phyloP scores from a whole-genome alignment of 192 early-diverging fungal species.

The Spizellomyces sp. region DNA sequence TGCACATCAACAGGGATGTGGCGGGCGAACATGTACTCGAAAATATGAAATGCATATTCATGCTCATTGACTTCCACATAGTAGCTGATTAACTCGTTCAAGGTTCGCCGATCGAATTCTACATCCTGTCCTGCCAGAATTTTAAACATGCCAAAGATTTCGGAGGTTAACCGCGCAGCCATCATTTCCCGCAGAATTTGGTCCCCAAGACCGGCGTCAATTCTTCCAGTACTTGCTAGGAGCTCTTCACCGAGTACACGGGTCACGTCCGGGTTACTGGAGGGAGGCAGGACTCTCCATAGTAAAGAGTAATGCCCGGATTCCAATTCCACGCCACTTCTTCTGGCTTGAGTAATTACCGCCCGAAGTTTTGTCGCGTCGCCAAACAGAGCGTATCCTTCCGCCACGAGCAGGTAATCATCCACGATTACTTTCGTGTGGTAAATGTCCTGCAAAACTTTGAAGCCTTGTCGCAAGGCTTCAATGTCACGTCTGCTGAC shows the following conservation, averaged over 20 bases:
- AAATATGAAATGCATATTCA: background rate
- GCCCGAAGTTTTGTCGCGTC: background rate
- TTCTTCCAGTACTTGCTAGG: background rate
- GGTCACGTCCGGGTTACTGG: background rate
- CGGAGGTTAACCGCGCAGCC: background rate
- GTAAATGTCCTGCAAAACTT: background rate
- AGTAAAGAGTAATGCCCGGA: background rate
- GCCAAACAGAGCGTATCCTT: background rate
- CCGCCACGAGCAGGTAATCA: constrained; percentile 1
- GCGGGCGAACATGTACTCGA: background rate
- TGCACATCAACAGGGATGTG: background rate
- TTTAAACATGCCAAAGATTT: background rate
- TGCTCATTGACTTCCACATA: background rate
- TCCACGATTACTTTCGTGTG: background rate
- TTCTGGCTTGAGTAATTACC: background rate
- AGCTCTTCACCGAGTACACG: constrained; percentile 1
- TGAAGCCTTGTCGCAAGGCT: background rate
- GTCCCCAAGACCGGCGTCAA: background rate
- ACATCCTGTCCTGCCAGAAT: background rate
- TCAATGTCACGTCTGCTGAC: constrained; percentile 2
- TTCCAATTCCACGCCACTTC: background rate
- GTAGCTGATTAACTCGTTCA: background rate
- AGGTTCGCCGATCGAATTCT: background rate
- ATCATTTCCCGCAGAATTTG: constrained; percentile 1
- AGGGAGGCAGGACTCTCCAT: background rate